These are phyloP conservation scores for Pythium aquatile DNA, from an alignment of 352 stramenopile species.

Conservation along the genomic window DNA sequence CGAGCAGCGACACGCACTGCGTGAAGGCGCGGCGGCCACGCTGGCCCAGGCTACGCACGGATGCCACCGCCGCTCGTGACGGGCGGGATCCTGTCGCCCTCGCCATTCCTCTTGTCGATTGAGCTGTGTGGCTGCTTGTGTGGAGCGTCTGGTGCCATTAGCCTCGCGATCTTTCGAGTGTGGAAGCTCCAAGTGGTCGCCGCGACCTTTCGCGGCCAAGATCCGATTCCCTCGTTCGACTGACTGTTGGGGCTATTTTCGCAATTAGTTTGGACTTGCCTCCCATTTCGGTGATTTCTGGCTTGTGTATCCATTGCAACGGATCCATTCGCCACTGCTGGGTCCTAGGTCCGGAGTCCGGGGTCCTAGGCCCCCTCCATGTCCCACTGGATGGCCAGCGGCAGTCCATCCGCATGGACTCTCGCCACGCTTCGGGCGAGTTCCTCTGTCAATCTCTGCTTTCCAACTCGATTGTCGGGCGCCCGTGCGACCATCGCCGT, in stretches of 20 bases:
- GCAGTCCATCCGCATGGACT: not conserved
- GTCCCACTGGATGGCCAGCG: not conserved
- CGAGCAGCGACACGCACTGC: slow-evolving; percentile 22
- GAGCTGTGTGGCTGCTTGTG: not conserved
- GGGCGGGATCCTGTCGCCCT: not conserved
- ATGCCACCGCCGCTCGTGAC: not conserved
- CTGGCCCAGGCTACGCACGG: not conserved
- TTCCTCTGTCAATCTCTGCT: not conserved
- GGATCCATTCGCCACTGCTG: not conserved
- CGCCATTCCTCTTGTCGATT: not conserved
- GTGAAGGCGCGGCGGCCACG: slow-evolving; percentile 1
- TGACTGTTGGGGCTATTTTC: not conserved
- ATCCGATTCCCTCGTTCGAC: slow-evolving; percentile 1
- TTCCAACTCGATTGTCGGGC: not conserved
- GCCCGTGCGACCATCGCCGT: not conserved
- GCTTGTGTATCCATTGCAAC: slow-evolving; percentile 1
- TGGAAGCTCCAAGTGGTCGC: not conserved
- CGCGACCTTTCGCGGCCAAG: slow-evolving; percentile 3
- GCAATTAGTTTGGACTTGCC: not conserved
- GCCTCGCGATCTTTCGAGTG: slow-evolving; percentile 1
- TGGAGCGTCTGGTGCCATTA: not conserved
- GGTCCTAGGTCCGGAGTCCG: too few relatives aligned
- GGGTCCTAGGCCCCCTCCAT: too few relatives aligned
- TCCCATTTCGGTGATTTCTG: not conserved
- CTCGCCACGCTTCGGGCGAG: not conserved